Conservation (phyloP, 192 early-diverging fungal species). For the Pilobolus umbonatus region DNA sequence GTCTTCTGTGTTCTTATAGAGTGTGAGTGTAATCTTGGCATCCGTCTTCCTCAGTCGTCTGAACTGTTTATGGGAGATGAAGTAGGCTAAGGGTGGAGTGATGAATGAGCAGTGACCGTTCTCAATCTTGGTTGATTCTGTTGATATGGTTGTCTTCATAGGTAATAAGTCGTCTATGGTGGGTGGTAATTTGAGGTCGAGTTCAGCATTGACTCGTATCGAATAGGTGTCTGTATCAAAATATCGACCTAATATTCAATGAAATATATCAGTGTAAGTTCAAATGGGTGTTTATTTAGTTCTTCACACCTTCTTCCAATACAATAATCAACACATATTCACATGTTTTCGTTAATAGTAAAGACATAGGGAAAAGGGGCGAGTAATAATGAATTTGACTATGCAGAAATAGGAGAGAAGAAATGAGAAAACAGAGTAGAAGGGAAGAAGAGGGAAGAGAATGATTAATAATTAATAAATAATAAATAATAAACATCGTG, state of each 20-base stretch:
- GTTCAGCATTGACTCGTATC: slow-evolving; percentile 24
- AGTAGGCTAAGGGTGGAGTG: slow-evolving; percentile 27
- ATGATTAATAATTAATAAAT: too few relatives aligned
- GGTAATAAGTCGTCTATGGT: slow-evolving; percentile 33
- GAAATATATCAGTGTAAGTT: not conserved
- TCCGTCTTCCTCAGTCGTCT: slow-evolving; percentile 20
- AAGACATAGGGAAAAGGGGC: too few relatives aligned
- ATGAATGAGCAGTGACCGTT: slow-evolving; percentile 11
- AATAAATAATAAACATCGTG: too few relatives aligned
- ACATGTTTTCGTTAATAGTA: slow-evolving; percentile 33
- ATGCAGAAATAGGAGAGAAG: not conserved
- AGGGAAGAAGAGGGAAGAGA: not conserved
- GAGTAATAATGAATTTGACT: not conserved
- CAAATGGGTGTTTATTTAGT: not conserved
- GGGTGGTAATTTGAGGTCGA: slow-evolving; percentile 25
- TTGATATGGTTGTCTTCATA: slow-evolving; percentile 22
- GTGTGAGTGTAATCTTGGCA: slow-evolving; percentile 15
- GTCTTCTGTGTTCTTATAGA: slow-evolving; percentile 12
- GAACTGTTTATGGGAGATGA: slow-evolving; percentile 28
- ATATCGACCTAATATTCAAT: slow-evolving; percentile 23
- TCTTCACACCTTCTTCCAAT: slow-evolving; percentile 28
- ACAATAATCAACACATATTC: slow-evolving; percentile 34
- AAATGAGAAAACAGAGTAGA: not conserved
- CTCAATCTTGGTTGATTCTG: slow-evolving; percentile 10
- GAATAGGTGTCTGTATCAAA: slow-evolving; percentile 9